These are phyloP conservation scores for Furcasterigmium furcatum DNA, from an alignment of 2,329 filamentous ascomycete species.

Conservation along the genomic window DNA sequence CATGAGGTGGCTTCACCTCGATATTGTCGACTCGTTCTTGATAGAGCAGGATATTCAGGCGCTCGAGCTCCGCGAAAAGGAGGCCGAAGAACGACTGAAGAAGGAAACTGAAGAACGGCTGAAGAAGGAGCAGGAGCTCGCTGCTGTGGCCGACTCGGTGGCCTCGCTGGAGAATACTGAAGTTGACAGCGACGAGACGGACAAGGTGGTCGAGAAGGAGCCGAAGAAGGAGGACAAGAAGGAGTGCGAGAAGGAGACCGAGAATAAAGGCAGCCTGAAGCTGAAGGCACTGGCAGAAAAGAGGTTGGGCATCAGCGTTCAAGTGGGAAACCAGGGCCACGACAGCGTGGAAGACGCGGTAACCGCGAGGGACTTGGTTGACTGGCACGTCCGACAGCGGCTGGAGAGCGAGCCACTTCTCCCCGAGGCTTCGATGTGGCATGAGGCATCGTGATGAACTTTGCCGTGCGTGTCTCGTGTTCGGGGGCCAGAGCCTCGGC, in stretches of 20 bases:
- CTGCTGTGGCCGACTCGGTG: background rate
- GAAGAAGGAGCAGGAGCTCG: background rate
- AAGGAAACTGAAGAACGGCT: conserved; percentile 9
- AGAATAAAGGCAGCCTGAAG: background rate
- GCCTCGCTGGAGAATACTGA: conserved; percentile 5
- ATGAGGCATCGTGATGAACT: too few relatives aligned
- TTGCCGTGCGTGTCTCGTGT: too few relatives aligned
- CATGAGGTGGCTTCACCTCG: conserved; percentile 44
- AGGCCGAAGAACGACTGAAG: conserved; percentile 12
- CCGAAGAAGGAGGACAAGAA: conserved; percentile 11
- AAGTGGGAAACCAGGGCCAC: conserved; percentile 28
- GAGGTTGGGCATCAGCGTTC: conserved; percentile 35
- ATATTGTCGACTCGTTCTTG: conserved; percentile 41
- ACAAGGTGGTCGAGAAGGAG: conserved; percentile 7
- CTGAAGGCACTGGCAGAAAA: conserved; percentile 34
- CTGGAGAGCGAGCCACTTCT: background rate
- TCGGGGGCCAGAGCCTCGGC: too few relatives aligned
- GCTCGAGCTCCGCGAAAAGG: conserved; percentile 4
- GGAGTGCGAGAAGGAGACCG: conserved; percentile 9
- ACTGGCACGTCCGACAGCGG: conserved; percentile 26
- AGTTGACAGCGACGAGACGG: too few relatives aligned
- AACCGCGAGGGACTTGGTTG: conserved; percentile 35
- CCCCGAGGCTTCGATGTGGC: too few relatives aligned
- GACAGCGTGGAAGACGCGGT: conserved; percentile 43
- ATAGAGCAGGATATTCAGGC: conserved; percentile 19